Base-by-base conservation (phyloP, 371 early-diverging fungal species). In the Haplosporangium sp. region DNA sequence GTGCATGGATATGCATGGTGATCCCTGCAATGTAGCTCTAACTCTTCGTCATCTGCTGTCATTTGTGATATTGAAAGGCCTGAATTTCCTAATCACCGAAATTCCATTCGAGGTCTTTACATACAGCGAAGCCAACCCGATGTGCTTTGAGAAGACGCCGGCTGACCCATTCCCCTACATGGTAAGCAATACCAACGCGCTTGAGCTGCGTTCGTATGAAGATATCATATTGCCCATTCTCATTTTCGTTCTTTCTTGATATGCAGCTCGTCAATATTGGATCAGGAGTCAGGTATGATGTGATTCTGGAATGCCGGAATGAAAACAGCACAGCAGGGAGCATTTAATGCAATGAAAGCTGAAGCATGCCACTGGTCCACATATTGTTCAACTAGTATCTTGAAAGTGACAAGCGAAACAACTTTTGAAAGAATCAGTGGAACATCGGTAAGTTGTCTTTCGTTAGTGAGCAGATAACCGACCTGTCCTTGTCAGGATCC, bases 61-160 rank as follows among this genome's bases (percentile, higher is more conserved):
- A 21, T 50, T 4, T 29, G 29, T 51, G 4, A 46, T 48, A 10
- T 56, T 59, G 58, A 43, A 45, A 87, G 95, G 96, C 41, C 84
- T 97, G 29, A 96, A 95, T 83, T 98, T 97, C 81, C 87, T 96
- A 42, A 94, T 97, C 43, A 90, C 93, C 36, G 93, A 97, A 74
- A 94, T 98, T 63, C 93, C 96, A 0, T 92, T 95, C 79, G 98
- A 98, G 83, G 96, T 95, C n/a, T 98, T 97, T 75, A 95, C 95
- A 10, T 98, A 96, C 74, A 86, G 85, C 59, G 91, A 91, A 57
- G 77, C 81, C 18, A 89, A 93, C 66, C 92, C 95, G 11, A 94
- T 95, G 87, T 84, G 87, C 72, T 96, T 94, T 81, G 95, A 95
- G 74, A 85, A 90, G 54, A 89, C 85, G 43, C 87, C 92, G 38